phyloP scores from a whole-genome alignment of 2,329 filamentous ascomycete species.

The Orbilia brochopaga region DNA sequence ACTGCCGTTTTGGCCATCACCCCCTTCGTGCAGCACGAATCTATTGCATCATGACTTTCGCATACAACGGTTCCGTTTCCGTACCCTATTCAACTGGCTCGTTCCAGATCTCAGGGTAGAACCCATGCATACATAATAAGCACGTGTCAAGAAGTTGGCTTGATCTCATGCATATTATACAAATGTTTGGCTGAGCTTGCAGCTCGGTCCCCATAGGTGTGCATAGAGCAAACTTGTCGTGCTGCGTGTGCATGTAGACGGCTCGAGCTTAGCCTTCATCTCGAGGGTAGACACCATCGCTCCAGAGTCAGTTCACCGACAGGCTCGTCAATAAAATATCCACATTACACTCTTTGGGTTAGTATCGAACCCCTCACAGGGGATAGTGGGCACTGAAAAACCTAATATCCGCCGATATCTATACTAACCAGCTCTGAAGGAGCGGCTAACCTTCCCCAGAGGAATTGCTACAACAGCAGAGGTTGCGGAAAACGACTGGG shows the following conservation, averaged over 20 bases:
- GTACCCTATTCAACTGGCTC: neutral
- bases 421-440: neutral
- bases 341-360: too few relatives aligned
- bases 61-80: neutral
- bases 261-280: neutral
- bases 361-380: too few relatives aligned
- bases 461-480: neutral
- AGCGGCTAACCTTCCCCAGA: neutral
- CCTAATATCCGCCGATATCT: neutral
- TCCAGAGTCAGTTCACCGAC: too few relatives aligned
- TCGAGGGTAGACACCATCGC: neutral
- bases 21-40: too few relatives aligned
- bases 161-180: neutral
- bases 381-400: neutral
- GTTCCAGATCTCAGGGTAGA: neutral
- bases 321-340: too few relatives aligned
- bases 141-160: neutral
- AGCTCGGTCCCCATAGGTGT: neutral
- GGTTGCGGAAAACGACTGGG: neutral
- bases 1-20: too few relatives aligned
- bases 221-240: constrained; percentile 1
- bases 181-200: neutral
- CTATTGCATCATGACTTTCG: too few relatives aligned
- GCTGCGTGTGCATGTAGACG: neutral
- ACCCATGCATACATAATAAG: neutral